Base-by-base conservation (phyloP, 768 basidiomycete genomes). In the Leccinellum rugosiceps region DNA sequence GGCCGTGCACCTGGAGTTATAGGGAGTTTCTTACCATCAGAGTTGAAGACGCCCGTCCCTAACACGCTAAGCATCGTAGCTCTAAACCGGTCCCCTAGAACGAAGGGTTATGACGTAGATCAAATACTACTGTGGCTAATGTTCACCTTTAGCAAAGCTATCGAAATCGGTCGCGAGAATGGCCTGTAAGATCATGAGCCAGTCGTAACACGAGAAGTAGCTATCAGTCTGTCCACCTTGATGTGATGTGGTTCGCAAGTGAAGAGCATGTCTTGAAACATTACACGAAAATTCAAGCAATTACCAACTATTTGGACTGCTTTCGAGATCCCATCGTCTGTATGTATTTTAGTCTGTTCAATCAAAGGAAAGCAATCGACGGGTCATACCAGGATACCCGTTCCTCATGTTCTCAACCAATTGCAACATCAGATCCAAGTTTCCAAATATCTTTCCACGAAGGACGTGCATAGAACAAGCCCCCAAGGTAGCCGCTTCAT, bases 1-100 rank as follows among this genome's bases (percentile, higher is more conserved):
- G 31, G 6, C 28, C 32, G 23, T n/a, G 15, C 26, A n/a, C 15
- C 21, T 35, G 23, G 11, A 17, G 2, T 6, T 17, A 15, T 19
- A 23, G 3, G 23, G 6, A 26, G 55, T 43, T 30, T 53, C 75
- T 57, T 61, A 79, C 85, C 85, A 53, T 87, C 85, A 14, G 83
- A 82, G 60, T 88, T 87, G 67, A 88, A 88, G 4, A 88, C 83
- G 0, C 87, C 87, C 11, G 77, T 77, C 0, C 87, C 87, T 15
- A 87, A 69, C 11, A 87, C 75, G 2, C 77, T 74, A 4, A 70
- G 68, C 76, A 81, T 76, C 15, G 72, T 72, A 21, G 70, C 59
- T 47, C 72, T 76, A 50, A 84, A 79, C n/a, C 70, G 69, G 55
- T 76, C 13, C 21, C 63, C 59, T 58, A 43, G 7, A 21, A 46